Conservation (phyloP, 176 grass and related monocot genomes). For the Musa troglodytarum region DNA sequence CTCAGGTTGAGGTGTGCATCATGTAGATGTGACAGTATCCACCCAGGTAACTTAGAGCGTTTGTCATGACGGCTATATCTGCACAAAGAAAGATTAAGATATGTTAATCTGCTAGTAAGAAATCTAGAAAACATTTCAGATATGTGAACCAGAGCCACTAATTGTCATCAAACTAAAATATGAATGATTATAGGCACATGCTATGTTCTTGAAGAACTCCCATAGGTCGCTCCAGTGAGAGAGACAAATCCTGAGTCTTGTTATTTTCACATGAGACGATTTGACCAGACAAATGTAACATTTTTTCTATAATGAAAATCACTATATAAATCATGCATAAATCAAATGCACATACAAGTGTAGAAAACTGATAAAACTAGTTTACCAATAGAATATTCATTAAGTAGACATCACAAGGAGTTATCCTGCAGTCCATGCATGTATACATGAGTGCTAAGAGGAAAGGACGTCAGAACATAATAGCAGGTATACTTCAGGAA, state of each 20-base stretch:
- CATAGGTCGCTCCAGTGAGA: too few species aligned
- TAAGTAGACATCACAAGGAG: not conserved
- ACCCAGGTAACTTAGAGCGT: conserved; percentile 85
- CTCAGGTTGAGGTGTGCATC: conserved; percentile 89
- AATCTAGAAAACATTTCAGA: not conserved
- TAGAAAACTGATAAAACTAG: not conserved
- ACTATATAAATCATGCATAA: too few species aligned
- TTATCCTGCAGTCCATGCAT: not conserved
- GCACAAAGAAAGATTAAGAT: not conserved
- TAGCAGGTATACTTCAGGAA: not conserved
- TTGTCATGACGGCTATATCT: conserved; percentile 91
- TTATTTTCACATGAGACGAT: too few species aligned
- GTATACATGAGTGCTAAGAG: not conserved
- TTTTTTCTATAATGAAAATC: too few species aligned
- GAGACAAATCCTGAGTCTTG: too few species aligned
- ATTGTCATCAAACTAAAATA: too few species aligned
- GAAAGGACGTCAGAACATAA: not conserved
- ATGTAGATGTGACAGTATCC: conserved; percentile 87
- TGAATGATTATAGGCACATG: too few species aligned
- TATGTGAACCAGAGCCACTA: not conserved
- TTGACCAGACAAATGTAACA: too few species aligned
- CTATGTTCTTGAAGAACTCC: too few species aligned
- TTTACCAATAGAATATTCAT: not conserved
- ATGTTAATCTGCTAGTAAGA: not conserved
- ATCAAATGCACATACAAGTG: not conserved